phyloP scores from a whole-genome alignment of 164 flowering plant species.

The Annona squamosa region DNA sequence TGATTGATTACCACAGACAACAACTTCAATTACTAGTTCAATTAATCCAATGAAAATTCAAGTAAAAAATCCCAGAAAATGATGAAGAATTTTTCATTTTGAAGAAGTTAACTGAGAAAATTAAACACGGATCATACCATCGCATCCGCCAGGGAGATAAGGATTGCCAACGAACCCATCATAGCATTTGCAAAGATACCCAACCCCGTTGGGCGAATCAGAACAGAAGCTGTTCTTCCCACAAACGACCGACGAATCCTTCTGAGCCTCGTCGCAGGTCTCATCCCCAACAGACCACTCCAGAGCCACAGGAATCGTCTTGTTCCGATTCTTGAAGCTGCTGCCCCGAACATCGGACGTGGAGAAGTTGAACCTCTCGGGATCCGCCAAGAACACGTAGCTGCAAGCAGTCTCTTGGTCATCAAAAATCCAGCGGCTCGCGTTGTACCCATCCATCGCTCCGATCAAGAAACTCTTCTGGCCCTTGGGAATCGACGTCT shows the following conservation, averaged over 20 bases:
- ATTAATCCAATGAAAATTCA: no score
- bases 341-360: background rate
- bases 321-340: background rate
- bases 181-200: constrained; percentile 7
- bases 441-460: background rate
- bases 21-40: no score
- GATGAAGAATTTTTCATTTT: background rate
- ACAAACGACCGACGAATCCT: background rate
- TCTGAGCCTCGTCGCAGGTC: background rate
- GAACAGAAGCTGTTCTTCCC: constrained; percentile 2
- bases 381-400: constrained; percentile 1
- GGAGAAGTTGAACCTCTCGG: background rate
- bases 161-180: constrained; percentile 11
- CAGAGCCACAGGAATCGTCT: background rate
- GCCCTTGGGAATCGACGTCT: background rate
- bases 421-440: background rate
- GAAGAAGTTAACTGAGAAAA: background rate
- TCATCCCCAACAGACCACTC: constrained; percentile 1
- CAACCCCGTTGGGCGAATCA: constrained; percentile 5
- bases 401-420: background rate
- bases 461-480: background rate
- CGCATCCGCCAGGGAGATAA: constrained; percentile 8
- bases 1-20: no score
- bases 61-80: background rate
- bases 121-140: background rate